Evolutionary conservation across 345 rosid genomes (phyloP).

Genomic region (Pugionium cornutum): DNA sequence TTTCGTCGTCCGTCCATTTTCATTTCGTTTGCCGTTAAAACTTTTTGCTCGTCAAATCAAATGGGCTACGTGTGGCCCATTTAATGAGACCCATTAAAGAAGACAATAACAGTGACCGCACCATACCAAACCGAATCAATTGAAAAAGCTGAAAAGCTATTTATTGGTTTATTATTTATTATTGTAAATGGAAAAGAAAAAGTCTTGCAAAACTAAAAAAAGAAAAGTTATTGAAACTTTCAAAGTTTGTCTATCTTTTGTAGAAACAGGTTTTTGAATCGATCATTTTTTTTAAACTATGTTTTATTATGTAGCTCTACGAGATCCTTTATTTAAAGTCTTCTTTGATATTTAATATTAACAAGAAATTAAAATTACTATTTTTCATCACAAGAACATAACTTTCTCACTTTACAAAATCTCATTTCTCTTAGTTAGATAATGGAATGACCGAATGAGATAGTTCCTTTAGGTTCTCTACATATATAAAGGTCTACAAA

Average conservation of each 20-base stretch:
- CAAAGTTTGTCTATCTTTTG: neutral
- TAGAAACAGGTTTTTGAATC: too few relatives aligned
- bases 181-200: neutral
- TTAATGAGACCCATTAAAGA: slow-evolving; percentile 1
- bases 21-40: slow-evolving; percentile 20
- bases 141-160: neutral
- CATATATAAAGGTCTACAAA: too few relatives aligned
- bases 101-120: neutral
- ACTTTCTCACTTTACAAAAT: neutral
- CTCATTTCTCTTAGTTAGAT: neutral
- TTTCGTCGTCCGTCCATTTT: slow-evolving; percentile 31
- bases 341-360: too few relatives aligned
- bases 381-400: neutral
- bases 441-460: neutral
- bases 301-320: too few relatives aligned
- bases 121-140: slow-evolving; percentile 15
- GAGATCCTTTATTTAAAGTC: too few relatives aligned
- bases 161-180: neutral
- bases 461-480: neutral
- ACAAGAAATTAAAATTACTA: neutral
- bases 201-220: neutral
- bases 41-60: neutral
- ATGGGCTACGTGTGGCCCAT: slow-evolving; percentile 23
- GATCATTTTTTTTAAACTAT: too few relatives aligned
- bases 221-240: neutral